These are phyloP conservation scores for Jamesozyma hellenica DNA, from an alignment of 805 yeast genomes.

Conservation along the genomic window DNA sequence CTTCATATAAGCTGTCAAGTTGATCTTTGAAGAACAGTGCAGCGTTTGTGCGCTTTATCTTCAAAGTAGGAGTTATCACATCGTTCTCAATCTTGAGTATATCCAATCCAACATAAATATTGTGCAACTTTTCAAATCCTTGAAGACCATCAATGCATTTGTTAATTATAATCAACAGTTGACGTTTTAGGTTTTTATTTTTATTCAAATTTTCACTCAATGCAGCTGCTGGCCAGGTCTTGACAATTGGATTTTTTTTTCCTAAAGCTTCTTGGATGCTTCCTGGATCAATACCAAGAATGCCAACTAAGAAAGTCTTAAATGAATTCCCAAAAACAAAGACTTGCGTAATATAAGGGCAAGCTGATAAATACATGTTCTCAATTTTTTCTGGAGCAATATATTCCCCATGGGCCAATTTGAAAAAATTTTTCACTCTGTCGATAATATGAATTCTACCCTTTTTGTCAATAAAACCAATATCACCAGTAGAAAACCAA, in stretches of 20 bases:
- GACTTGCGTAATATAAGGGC: constrained; percentile 43
- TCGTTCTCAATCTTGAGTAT: constrained; percentile 55
- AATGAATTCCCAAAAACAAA: constrained; percentile 58
- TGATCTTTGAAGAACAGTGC: constrained; percentile 34
- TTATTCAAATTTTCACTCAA: constrained; percentile 17
- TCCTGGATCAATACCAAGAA: constrained; percentile 51
- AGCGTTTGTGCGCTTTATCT: constrained; percentile 43
- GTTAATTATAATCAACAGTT: constrained; percentile 16
- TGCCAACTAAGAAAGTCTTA: constrained; percentile 46
- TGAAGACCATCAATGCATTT: constrained; percentile 31
- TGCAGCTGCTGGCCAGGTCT: constrained; percentile 21
- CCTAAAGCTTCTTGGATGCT: constrained; percentile 29
- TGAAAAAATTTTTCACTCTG: constrained; percentile 72
- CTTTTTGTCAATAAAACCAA: constrained; percentile 40
- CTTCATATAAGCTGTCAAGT: constrained; percentile 38
- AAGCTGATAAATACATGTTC: constrained; percentile 45
- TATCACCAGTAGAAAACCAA: constrained; percentile 63
- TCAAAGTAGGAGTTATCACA: constrained; percentile 58
- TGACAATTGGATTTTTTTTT: constrained; percentile 26
- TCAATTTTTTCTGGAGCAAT: constrained; percentile 71
- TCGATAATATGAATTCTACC: constrained; percentile 59
- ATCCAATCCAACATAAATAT: constrained; percentile 42
- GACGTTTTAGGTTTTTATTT: constrained; percentile 11
- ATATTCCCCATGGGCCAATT: constrained; percentile 56
- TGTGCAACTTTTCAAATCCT: constrained; percentile 57